Base-by-base conservation (phyloP, 2,329 filamentous ascomycete genomes). In the Beauveria caledonica region DNA sequence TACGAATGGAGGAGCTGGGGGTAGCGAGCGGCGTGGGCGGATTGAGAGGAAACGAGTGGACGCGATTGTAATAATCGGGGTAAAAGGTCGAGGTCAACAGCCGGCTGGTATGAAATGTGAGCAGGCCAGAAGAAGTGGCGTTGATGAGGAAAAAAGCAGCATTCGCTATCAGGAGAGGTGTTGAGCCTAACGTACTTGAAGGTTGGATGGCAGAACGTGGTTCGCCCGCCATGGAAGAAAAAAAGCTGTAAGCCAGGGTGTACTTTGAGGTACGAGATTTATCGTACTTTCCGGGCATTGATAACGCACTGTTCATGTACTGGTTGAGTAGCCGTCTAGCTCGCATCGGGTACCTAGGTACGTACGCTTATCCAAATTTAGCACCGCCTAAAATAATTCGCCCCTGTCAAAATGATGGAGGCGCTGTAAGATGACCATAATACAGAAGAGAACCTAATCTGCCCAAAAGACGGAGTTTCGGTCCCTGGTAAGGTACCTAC, bases 311-410 rank as follows among this genome's bases (percentile, higher is more conserved):
- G 8, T 2, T 3, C 9, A 40, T 48, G 58, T 60, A 60, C 23
- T 23, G 1, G 2, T 5, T 6, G 23, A 19, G 58, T 60, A 60
- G 44, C 33, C 15, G 5, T 21, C 23, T 29, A 11, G 56, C 44
- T 21, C 39, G 13, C 42, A 57, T 29, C 25, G 33, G 21, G 11
- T 15, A 23, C 23, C 23, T 23, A n/a, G n/a, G n/a, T n/a, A n/a
- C n/a, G 8, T 13, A 33, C 50, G 44, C 58, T 55, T 60, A 23
- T 55, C 58, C 58, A 40, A 44, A 49, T 55, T 55, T 48, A 60
- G 58, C 58, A 19, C 48, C 29, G 25, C 33, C 45, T 45, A 13
- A n/a, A n/a, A n/a, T n/a, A n/a, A 17, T 33, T 51, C 23, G 36
- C 56, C 56, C 56, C 56, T 45, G 51, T 17, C 39, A 51, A 33